Base-by-base conservation (phyloP, 768 basidiomycete genomes). In the Hericium coralloides region DNA sequence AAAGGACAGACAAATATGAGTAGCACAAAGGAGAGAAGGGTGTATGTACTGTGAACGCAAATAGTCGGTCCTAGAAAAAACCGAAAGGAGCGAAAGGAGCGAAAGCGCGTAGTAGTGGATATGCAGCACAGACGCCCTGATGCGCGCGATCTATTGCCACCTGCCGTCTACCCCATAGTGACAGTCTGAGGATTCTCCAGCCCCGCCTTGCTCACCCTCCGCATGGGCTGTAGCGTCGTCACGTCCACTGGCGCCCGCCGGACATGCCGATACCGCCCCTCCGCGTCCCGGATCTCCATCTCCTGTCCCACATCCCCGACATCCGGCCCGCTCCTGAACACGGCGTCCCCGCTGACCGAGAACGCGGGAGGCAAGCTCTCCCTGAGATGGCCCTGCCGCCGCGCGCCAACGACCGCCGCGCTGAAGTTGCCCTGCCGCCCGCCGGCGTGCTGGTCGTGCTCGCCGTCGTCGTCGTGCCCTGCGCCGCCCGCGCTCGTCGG, bases 201-300 rank as follows among this genome's bases (percentile, higher is more conserved):
- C 36, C 94, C 94, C 5, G 94, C 93, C 72, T 97, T 97, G 68
- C 90, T 93, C 59, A 93, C 93, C 60, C 94, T 76, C 59, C 94
- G 74, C 78, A 89, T 78, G 25, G 94, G 94, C 69, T 95, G 93
- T 61, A 95, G 70, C 38, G 94, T 95, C 45, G 74, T 85, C 70
- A 91, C 87, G 66, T 95, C 80, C 25, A 95, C 92, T 2, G 94
- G 93, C 26, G 92, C 91, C 47, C 86, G 78, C 60, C 93, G 78
- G 55, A 87, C 86, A 72, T 95, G 94, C 49, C 92, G 74, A 72
- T 94, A 95, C 56, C 93, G 79, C 53, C 94, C 94, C 60, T 77
- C 79, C 14, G 81, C 79, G 67, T 95, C 93, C 68, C 87, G 87
- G 56, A 97, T 84, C 74, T 97, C 94, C 79, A 87, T 77, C 72